phyloP scores from a whole-genome alignment of 2,329 filamentous ascomycete genomes.

The Seiridium cupressi region DNA sequence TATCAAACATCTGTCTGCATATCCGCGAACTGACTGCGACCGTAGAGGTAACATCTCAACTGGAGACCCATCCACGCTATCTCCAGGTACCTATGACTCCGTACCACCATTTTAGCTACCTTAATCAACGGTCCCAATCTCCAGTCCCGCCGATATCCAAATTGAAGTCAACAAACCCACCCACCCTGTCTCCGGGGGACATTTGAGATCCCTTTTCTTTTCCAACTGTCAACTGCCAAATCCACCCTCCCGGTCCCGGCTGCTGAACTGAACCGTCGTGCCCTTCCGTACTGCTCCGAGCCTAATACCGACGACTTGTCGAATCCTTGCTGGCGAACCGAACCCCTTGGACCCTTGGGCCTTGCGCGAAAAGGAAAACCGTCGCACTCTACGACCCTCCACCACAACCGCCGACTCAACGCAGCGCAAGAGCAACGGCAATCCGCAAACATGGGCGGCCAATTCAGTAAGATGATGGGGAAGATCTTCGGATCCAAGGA shows the following conservation, averaged over 20 bases:
- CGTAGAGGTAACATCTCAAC: background rate
- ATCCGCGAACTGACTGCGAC: background rate
- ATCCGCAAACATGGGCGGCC: conserved; percentile 74
- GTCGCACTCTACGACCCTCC: background rate
- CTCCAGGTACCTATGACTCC: background rate
- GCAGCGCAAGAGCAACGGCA: background rate
- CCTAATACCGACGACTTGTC: background rate
- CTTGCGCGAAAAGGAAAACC: background rate
- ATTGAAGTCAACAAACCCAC: background rate
- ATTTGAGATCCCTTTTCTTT: conserved; percentile 2
- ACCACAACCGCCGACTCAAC: background rate
- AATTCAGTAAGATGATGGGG: conserved; percentile 93
- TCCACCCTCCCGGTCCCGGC: background rate
- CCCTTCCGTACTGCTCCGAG: background rate
- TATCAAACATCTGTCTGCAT: background rate
- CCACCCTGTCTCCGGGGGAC: background rate
- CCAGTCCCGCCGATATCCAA: conserved; percentile 3
- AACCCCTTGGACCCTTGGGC: background rate
- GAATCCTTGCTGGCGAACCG: background rate
- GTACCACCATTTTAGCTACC: background rate
- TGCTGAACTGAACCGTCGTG: background rate
- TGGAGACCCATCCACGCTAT: background rate
- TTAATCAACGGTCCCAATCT: conserved; percentile 2
- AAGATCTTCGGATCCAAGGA: conserved; percentile 99
- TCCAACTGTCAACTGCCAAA: background rate